Base-by-base conservation (phyloP, 2,329 filamentous ascomycete species). In the Chaetomium sp. region DNA sequence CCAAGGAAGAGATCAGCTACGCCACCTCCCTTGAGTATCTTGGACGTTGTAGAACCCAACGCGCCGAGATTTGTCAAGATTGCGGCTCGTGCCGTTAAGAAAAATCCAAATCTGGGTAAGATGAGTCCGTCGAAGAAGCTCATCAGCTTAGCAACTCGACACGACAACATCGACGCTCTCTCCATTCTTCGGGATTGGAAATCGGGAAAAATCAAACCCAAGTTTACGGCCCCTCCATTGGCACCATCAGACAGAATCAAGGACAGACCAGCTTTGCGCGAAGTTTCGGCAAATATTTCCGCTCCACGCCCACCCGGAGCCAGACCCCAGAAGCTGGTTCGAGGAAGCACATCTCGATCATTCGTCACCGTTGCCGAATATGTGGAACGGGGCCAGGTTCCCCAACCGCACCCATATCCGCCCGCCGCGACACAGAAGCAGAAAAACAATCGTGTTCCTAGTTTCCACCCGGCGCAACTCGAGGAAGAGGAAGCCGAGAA, bases 141-240 rank as follows among this genome's bases (percentile, higher is more conserved):
- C n/a, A 82, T 87, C 57, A 75, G 77, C 54, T 71, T 87, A n/a
- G 81, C 79, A 27, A 83, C 75, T 35, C 76, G 81, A n/a, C 71
- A 72, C 60, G 84, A 86, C 63, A 81, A 84, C 57, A 59, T 81
- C 14, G 83, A 86, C 64, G 82, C 76, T 1, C 69, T 76, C 8
- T 73, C 74, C 6, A 72, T 80, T 8, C 68, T 87, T 27, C 70
- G 73, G 40, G 71, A 78, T 51, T 87, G 84, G 84, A 80, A 71
- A 62, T 67, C 65, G n/a, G 80, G 80, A 4, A 73, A 69, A 14
- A 81, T 82, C 12, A 69, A 70, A 35, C 78, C 76, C 46, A 66
- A 56, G 44, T 36, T 60, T 34, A 7, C 57, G 11, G 53, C 40
- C 12, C 47, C 52, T 3, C 37, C 50, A 36, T 35, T 37, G 33